A percentile compares a stretch with the other conserved stretches of the same genome.
phyloP scores from a whole-genome alignment of 164 flowering plant genomes.

The Berberis vulgaris region DNA sequence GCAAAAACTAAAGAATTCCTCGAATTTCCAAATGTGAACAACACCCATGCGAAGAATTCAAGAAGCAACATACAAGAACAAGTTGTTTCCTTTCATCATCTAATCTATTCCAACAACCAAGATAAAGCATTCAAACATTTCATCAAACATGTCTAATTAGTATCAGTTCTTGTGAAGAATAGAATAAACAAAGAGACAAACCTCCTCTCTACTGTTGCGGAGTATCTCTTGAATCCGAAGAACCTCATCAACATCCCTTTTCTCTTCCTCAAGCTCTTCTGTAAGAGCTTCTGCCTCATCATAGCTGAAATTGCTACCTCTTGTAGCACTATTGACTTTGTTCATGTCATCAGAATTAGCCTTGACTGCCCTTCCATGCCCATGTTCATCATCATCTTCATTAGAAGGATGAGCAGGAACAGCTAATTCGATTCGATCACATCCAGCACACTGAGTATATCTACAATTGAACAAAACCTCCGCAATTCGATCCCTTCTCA shows the following conservation, averaged over 20 bases:
- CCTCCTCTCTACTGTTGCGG: conserved; percentile 51
- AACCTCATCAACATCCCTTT: conserved; percentile 53
- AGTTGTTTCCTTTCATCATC: no score
- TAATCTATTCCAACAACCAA: neutral
- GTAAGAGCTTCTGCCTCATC: conserved; percentile 87
- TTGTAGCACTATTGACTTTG: conserved; percentile 38
- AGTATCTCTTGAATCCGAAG: conserved; percentile 68
- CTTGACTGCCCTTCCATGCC: conserved; percentile 18
- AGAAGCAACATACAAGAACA: no score
- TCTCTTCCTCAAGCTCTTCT: conserved; percentile 78
- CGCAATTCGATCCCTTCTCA: conserved; percentile 26
- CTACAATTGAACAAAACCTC: conserved; percentile 24
- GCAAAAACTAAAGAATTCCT: neutral
- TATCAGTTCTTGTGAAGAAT: neutral
- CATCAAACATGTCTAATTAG: neutral
- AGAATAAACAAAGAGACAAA: conserved; percentile 11
- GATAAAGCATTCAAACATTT: neutral
- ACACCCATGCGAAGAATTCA: no score
- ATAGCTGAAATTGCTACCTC: conserved; percentile 50
- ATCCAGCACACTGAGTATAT: conserved; percentile 19
- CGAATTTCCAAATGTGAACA: no score
- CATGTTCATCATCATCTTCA: conserved; percentile 18
- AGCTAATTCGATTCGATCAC: conserved; percentile 19
- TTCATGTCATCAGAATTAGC: conserved; percentile 25
- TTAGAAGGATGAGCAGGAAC: conserved; percentile 2